Evolutionary conservation across 139 green algal species (phyloP), one percentile per base, ranked within the genome.

Genomic region (Spirogloea muscicola): DNA sequence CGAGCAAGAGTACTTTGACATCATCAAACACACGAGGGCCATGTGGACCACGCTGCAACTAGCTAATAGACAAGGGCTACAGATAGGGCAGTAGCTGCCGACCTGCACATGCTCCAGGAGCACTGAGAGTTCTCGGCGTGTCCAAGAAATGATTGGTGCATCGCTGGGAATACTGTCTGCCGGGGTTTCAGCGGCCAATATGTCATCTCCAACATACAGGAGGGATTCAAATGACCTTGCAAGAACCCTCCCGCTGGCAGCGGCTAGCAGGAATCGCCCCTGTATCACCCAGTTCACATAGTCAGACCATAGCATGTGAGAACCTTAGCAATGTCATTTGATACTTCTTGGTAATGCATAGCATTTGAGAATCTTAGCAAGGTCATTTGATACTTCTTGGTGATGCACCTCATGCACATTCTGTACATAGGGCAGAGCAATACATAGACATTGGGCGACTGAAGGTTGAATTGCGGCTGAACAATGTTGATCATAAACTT

Each of bases 181-280:
- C 4, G 3, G 13, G 4, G 29, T 36, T 55, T 68, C 6, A 36
- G 43, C 10, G 5, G 10, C 42, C 4, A 68, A 43, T 3, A 68
- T 29, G 6, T 68, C 59, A n/a, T 29, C 5, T 7, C 59, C 59
- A 4, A 21, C 6, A 5, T 57, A 68, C 16, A 76, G 16, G 49
- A 76, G 18, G 16, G 67, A 76, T 27, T 78, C 49, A 39, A 79
- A 77, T 5, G 75, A 72, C 25, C 72, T 46, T 16, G 61, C 72
- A 2, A 84, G 66, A 16, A 84, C 70, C 16, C 68, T 41, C 2
- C 78, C 78, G 31, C 44, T 76, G 37, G 55, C 52, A 2, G 78
- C 78, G 1, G 78, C 78, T 36, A 84, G 65, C 1, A 84, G 51
- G 58, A 84, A 80, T 9, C 71, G 61, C 21, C 72, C 78, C 72